Conservation (phyloP, 1,284 basidiomycete genomes). For the Puccinia novopanici region DNA sequence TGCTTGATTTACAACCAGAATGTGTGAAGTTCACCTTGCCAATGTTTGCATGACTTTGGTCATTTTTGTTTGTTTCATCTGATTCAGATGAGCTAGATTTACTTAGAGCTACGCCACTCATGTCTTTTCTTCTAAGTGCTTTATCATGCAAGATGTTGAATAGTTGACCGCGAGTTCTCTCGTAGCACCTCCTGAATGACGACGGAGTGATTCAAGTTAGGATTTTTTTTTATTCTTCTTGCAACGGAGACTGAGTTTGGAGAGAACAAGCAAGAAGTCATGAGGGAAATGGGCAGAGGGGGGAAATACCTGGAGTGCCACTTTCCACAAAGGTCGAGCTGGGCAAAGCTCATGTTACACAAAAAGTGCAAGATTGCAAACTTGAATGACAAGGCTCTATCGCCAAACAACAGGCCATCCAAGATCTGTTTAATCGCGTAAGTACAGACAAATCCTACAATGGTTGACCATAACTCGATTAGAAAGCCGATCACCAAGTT, state of each 20-base stretch:
- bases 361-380: constrained; percentile 54
- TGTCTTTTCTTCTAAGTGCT: constrained; percentile 47
- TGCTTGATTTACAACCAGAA: background rate
- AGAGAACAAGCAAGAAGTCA: background rate
- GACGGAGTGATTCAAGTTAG: background rate
- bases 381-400: constrained; percentile 62
- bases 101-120: constrained; percentile 34
- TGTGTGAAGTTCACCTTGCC: constrained; percentile 64
- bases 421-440: constrained; percentile 55
- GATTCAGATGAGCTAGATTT: constrained; percentile 19
- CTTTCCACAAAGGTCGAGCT: constrained; percentile 68
- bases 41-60: constrained; percentile 63
- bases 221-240: background rate
- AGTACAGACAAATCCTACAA: constrained; percentile 60
- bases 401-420: constrained; percentile 53
- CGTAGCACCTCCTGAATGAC: constrained; percentile 39
- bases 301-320: constrained; percentile 66
- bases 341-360: constrained; percentile 69
- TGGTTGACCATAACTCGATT: constrained; percentile 38
- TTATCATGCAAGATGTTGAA: constrained; percentile 50
- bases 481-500: constrained; percentile 35
- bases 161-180: constrained; percentile 54
- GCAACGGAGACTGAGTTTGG: no score
- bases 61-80: constrained; percentile 33
- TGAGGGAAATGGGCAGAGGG: background rate